A percentile compares a stretch with the other conserved stretches of the same genome.
These are phyloP conservation scores for Bocquillonia castaneifolia DNA, from an alignment of 441 rosid species.

Conservation along the genomic window DNA sequence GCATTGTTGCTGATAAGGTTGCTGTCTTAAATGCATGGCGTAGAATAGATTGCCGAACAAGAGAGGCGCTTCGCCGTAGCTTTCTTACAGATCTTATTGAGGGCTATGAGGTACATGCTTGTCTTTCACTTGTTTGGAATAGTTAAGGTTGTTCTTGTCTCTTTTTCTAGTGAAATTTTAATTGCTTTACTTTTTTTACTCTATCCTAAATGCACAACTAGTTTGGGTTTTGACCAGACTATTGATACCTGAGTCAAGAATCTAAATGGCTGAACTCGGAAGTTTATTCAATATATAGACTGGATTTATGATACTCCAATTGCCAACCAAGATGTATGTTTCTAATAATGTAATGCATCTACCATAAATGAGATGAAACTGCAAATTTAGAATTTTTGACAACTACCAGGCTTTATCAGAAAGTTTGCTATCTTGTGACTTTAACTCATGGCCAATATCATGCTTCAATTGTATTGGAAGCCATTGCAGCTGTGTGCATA, in stretches of 20 bases:
- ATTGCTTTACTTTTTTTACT: neutral
- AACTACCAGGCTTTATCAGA: too few relatives aligned
- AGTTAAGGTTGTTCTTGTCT: neutral
- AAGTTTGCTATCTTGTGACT: neutral
- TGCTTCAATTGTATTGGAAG: neutral
- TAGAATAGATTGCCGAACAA: constrained; percentile 72
- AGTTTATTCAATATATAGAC: neutral
- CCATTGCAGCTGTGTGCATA: neutral
- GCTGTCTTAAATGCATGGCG: constrained; percentile 77
- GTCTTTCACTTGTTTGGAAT: constrained; percentile 1
- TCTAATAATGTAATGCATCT: neutral
- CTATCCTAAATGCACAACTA: neutral
- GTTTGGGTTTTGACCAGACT: neutral
- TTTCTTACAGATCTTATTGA: constrained; percentile 70
- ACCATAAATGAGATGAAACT: too few relatives aligned
- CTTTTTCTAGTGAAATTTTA: neutral
- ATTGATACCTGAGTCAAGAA: neutral
- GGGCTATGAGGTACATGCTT: constrained; percentile 60
- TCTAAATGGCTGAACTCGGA: neutral
- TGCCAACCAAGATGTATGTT: neutral
- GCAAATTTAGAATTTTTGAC: too few relatives aligned
- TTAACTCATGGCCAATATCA: neutral
- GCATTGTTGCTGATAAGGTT: constrained; percentile 53
- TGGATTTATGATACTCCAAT: neutral
- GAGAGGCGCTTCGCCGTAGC: constrained; percentile 89